phyloP scores from a whole-genome alignment of 257 asterid genomes.

The Fraxinus quadrangulata region DNA sequence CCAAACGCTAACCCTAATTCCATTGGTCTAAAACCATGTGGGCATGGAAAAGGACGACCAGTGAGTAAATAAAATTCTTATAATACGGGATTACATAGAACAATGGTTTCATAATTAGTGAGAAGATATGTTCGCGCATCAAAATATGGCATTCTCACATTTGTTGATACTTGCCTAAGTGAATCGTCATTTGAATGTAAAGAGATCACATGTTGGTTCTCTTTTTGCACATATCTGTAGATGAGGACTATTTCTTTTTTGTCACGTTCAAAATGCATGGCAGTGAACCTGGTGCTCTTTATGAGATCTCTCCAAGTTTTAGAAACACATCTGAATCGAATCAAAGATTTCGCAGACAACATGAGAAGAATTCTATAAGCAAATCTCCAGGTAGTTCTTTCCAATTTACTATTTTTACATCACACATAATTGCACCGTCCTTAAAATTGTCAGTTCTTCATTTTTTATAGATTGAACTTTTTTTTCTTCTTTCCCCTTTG shows the following conservation, averaged over 20 bases:
- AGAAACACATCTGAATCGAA: slow-evolving; percentile 4
- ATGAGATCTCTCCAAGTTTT: slow-evolving; percentile 7
- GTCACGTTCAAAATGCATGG: neutral
- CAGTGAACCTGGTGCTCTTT: neutral
- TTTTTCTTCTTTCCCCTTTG: no score
- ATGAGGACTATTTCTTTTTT: neutral
- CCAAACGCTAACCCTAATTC: slow-evolving; percentile 5
- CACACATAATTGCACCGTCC: neutral
- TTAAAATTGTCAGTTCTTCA: no score
- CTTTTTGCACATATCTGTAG: neutral
- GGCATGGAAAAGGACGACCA: neutral
- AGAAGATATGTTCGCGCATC: neutral
- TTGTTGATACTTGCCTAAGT: neutral
- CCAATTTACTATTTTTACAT: neutral
- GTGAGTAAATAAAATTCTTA: slow-evolving; percentile 14
- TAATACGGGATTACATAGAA: slow-evolving; percentile 13
- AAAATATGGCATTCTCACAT: neutral
- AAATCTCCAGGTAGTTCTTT: neutral
- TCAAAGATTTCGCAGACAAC: slow-evolving; percentile 6
- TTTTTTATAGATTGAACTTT: no score
- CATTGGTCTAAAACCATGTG: neutral
- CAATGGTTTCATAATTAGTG: neutral
- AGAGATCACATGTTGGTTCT: neutral
- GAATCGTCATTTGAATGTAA: neutral
- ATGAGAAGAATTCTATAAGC: slow-evolving; percentile 3